These are phyloP conservation scores for Verticillium nonalfalfae DNA, from an alignment of 2,329 filamentous ascomycete species.

Conservation along the genomic window DNA sequence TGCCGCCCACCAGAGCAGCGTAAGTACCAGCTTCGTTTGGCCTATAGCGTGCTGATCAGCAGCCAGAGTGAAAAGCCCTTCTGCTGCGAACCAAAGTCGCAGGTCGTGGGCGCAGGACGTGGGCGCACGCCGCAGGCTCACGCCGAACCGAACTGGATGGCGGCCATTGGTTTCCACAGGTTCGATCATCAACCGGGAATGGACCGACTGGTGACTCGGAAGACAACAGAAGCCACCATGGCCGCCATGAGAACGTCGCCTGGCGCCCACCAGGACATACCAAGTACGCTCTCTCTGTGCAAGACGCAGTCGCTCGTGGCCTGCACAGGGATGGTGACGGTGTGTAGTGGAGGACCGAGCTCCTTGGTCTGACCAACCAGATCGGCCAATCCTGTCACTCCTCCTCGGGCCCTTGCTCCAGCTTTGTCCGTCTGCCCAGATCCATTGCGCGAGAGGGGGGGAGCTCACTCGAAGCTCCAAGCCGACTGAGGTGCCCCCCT, in stretches of 20 bases:
- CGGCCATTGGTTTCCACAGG: no score
- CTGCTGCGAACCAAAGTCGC: no score
- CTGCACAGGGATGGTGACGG: slow-evolving; percentile 11
- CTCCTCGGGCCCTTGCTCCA: slow-evolving; percentile 10
- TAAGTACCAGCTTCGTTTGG: neutral
- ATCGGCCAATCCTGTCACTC: neutral
- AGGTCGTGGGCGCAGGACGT: no score
- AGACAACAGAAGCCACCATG: neutral
- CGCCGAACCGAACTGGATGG: no score
- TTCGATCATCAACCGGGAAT: no score
- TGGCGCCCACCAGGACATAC: no score
- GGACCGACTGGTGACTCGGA: no score
- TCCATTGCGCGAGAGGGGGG: neutral
- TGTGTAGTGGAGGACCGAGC: slow-evolving; percentile 8
- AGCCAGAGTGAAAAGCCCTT: neutral
- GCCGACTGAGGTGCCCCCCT: slow-evolving; percentile 3
- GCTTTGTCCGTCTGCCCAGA: neutral
- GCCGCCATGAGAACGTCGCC: neutral
- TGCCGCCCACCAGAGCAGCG: neutral
- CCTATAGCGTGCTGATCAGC: neutral
- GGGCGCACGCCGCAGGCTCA: no score
- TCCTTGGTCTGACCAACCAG: slow-evolving; percentile 9
- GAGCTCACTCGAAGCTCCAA: slow-evolving; percentile 6
- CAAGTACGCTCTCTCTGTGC: no score
- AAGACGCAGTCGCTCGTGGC: neutral